Evolutionary conservation across 257 asterid genomes (phyloP), one percentile per base, ranked within the genome.

Genomic region (Solanum rostratum): DNA sequence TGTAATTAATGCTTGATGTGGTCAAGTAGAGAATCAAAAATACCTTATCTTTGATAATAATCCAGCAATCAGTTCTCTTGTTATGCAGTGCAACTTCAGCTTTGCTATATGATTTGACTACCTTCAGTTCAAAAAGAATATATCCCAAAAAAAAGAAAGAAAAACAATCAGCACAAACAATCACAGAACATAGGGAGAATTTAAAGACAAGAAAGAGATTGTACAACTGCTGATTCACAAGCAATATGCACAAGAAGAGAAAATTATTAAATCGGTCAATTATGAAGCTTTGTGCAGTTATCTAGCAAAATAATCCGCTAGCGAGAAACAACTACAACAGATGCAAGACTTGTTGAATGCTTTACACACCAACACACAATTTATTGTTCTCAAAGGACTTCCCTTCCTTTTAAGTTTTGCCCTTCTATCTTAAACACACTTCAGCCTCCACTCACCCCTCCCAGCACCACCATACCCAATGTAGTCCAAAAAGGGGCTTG

Each of bases 51-150:
- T 95, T 95, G 84, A 97, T 95, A 88, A 97, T 94, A 92, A 97
- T 92, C 98, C 99, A 97, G 87, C 99, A 97, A 83, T 97, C 98
- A 1, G 94, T 90, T 90, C 97, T 90, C 84, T 85, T 95, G 92
- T 94, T 92, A 90, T 97, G 99, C 87, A 85, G 84, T 41, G 94
- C 90, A 86, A 97, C 92, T 88, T 95, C 95, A 22, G 88, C 88
- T 87, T 89, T 97, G 71, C 94, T 90, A 91, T 91, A 97, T 39
- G 87, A 82, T 86, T 90, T 91, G 10, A 87, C 83, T 86, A 78
- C 91, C 99, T 94, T 81, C 81, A 45, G 30, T 83, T 24, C 10
- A 84, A 87, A 68, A 27, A 45, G 59, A 52, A 29, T 1, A 79
- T 37, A 84, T 45, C 80, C 22, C 65, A 86, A 46, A 55, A 55